Percentiles rank a stretch among this genome's conserved stretches.
Evolutionary conservation across 1,284 basidiomycete genomes (phyloP).

Genomic region (Cystobasidiaceae sp.): DNA sequence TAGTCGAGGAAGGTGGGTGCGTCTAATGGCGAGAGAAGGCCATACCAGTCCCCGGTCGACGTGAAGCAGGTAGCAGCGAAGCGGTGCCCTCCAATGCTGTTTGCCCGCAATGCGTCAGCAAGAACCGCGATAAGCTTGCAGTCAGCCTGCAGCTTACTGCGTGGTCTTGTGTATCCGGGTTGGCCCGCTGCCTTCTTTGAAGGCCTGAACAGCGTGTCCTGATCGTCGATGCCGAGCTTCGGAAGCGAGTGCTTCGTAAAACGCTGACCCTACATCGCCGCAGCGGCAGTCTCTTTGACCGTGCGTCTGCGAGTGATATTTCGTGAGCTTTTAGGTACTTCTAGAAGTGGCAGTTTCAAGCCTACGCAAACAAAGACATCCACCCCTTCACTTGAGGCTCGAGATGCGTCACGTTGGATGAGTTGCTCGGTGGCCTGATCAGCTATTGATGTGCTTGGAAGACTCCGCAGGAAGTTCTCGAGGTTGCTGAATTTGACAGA

Average conservation of each 20-base stretch:
- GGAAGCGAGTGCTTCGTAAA: slow-evolving; percentile 40
- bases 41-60: slow-evolving; percentile 35
- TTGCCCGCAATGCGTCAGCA: neutral
- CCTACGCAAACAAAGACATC: slow-evolving; percentile 24
- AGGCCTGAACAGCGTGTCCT: slow-evolving; percentile 18
- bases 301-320: slow-evolving; percentile 38
- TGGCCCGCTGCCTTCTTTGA: slow-evolving; percentile 13
- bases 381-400: neutral
- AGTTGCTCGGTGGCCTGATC: too few relatives aligned
- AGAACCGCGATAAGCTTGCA: too few relatives aligned
- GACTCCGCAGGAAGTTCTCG: too few relatives aligned
- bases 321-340: neutral
- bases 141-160: neutral
- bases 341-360: too few relatives aligned
- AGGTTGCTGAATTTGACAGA: neutral
- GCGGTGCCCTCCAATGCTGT: slow-evolving; percentile 27
- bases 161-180: slow-evolving; percentile 17
- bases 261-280: slow-evolving; percentile 44
- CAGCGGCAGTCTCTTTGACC: slow-evolving; percentile 47
- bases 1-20: slow-evolving; percentile 43
- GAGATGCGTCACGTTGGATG: too few relatives aligned
- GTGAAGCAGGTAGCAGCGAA: slow-evolving; percentile 30
- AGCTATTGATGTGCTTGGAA: too few relatives aligned
- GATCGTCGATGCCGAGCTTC: slow-evolving; percentile 40
- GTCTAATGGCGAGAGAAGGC: slow-evolving; percentile 40